Percentiles rank a stretch among this genome's conserved stretches.
Conservation (phyloP, 129 eudicot genomes). For the Silybum marianum region DNA sequence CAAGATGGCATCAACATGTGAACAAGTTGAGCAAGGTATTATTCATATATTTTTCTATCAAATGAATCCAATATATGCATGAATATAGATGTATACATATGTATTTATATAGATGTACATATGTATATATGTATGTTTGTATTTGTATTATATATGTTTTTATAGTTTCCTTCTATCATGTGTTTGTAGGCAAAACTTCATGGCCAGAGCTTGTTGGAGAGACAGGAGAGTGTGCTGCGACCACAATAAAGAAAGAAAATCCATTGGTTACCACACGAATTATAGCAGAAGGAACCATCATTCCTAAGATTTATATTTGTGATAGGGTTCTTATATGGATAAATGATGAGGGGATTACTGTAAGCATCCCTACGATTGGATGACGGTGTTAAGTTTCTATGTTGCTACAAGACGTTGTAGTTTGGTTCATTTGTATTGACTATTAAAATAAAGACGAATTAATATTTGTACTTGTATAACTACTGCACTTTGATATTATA, state of each 20-base stretch:
- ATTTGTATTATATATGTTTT: not conserved
- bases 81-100: not conserved
- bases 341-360: constrained; percentile 1
- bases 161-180: too few relatives aligned
- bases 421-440: not conserved
- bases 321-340: constrained; percentile 37
- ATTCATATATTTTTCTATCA: not conserved
- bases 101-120: too few relatives aligned
- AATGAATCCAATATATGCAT: not conserved
- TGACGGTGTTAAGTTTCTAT: not conserved
- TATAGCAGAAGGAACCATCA: constrained; percentile 25
- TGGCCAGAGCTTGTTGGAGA: constrained; percentile 31
- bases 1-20: constrained; percentile 13
- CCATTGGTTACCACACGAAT: constrained; percentile 14
- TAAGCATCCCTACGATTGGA: constrained; percentile 16
- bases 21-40: constrained; percentile 6
- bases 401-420: not conserved
- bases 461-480: not conserved
- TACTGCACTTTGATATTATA: too few relatives aligned
- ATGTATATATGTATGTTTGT: not conserved
- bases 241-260: constrained; percentile 24
- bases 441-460: not conserved
- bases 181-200: constrained; percentile 24
- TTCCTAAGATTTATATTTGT: constrained; percentile 18
- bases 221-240: constrained; percentile 10